Evolutionary conservation across 2,329 filamentous ascomycete species (phyloP), one percentile per base, ranked within the genome.

Genomic region (Grosmannia huntii): DNA sequence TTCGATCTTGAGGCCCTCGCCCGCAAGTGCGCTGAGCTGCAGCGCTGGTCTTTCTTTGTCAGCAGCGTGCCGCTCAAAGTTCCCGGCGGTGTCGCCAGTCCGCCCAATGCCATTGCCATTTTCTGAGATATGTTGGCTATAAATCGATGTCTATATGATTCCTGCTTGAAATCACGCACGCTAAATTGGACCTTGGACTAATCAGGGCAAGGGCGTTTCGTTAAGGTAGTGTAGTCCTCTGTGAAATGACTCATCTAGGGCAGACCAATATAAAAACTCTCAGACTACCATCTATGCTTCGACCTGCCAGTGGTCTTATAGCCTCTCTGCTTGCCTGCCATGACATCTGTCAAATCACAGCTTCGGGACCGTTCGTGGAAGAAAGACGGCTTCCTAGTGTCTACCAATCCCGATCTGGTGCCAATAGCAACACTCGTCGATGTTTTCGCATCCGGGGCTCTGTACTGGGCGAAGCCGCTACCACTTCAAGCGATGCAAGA

Each of bases 1-100:
- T 77, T 78, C 59, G 71, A 78, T 56, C 61, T 78, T 14, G 73
- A 77, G 53, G 64, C 60, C 3, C 59, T 78, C 48, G 66, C 68
- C 0, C 56, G 60, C 19, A 68, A 69, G 31, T 75, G 73, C 31
- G 23, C 52, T 14, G 66, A 68, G 56, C 61, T 64, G 12, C 60
- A 65, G 4, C 60, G 70, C 27, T 76, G 70, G 67, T 67, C 68
- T 0, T 76, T 76, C 50, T 75, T 76, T 60, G 68, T 76, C 31
- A 68, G 63, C 58, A 72, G 69, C 53, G 65, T 71, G 58, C 71
- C 72, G 6, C 60, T 74, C 27, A 71, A 70, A 61, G 62, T 64
- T 2, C 66, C 65, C 0, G 70, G 70, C 10, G 71, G 71, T 44
- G 71, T 72, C 7, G 70, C 70, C 0, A 72, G 70, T 58, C 70